Conservation (phyloP, 257 asterid species). For the Paraleonurus japonicus region DNA sequence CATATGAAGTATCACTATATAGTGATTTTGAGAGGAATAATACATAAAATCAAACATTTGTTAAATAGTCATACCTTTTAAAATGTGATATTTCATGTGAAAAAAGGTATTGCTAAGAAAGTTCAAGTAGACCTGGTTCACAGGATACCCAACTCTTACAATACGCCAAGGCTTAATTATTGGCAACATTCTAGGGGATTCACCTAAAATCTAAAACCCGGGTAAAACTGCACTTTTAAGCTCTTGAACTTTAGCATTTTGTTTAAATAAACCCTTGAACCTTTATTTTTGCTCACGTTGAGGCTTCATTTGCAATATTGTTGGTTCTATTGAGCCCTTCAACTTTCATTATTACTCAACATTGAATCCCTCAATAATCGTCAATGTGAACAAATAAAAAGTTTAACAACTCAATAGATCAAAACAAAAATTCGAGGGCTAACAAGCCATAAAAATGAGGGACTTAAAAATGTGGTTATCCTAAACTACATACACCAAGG, state of each 20-base stretch:
- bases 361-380: not conserved
- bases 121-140: too few species aligned
- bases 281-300: not conserved
- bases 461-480: not conserved
- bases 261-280: not conserved
- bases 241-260: not conserved
- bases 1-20: too few species aligned
- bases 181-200: not conserved
- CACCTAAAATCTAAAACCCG: not conserved
- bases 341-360: not conserved
- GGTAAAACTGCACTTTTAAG: not conserved
- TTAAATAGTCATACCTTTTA: too few species aligned
- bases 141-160: too few species aligned
- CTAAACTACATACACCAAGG: not conserved
- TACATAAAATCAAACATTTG: too few species aligned
- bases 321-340: not conserved
- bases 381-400: not conserved
- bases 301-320: not conserved
- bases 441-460: not conserved
- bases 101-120: too few species aligned
- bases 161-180: not conserved
- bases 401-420: not conserved
- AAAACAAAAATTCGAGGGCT: not conserved
- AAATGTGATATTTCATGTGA: too few species aligned
- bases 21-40: too few species aligned